Conservation (phyloP, 139 green algal genomes). For the Gonium pectorale region DNA sequence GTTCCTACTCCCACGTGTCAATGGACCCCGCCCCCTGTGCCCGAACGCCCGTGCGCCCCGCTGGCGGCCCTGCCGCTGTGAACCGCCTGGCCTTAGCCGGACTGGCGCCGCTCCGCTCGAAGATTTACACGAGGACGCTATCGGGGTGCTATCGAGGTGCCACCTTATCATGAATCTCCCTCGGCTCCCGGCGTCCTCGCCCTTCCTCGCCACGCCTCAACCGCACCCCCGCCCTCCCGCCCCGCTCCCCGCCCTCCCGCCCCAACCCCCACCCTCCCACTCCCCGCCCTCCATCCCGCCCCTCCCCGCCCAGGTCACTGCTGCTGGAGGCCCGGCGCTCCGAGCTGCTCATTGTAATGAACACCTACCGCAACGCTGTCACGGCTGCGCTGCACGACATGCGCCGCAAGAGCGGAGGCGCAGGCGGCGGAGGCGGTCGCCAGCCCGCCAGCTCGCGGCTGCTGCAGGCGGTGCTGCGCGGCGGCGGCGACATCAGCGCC, state of each 20-base stretch:
- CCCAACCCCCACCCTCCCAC: background rate
- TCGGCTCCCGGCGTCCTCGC: too few species aligned
- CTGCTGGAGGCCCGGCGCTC: slow-evolving; percentile 23
- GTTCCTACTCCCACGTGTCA: too few species aligned
- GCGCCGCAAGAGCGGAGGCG: background rate
- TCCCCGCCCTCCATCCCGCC: background rate
- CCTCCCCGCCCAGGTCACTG: background rate
- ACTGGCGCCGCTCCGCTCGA: too few species aligned
- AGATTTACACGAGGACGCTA: too few species aligned
- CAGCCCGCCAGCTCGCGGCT: background rate
- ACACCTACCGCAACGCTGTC: slow-evolving; percentile 32
- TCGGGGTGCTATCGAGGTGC: too few species aligned
- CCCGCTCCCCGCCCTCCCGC: background rate
- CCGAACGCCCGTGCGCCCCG: too few species aligned
- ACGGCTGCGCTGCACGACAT: slow-evolving; percentile 34
- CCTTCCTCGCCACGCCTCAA: too few species aligned
- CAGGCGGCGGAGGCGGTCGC: background rate
- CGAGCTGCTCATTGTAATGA: slow-evolving; percentile 32
- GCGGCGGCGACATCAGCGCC: background rate
- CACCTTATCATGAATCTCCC: too few species aligned
- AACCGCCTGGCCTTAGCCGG: too few species aligned
- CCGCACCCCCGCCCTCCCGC: background rate
- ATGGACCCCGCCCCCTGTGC: too few species aligned
- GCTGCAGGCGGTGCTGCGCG: slow-evolving; percentile 32
- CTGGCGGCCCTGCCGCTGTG: too few species aligned